Conservation (phyloP, 768 basidiomycete genomes). For the Wakefieldia striispora region DNA sequence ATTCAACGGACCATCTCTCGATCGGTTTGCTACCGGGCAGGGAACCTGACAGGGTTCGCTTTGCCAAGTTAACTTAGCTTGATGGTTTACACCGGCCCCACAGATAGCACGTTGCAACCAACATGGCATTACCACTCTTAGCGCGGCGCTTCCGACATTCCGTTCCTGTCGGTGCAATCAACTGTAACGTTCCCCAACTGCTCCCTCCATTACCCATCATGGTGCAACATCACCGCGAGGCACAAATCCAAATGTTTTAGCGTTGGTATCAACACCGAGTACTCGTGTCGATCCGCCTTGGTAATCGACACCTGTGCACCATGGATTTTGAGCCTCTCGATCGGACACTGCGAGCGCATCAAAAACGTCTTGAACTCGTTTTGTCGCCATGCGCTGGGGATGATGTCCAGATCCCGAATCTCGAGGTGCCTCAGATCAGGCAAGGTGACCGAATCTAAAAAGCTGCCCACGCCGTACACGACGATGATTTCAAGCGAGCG, state of each 20-base stretch:
- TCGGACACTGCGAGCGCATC: constrained; percentile 19
- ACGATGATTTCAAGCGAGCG: constrained; percentile 10
- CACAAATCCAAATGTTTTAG: constrained; percentile 16
- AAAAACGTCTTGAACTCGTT: constrained; percentile 16
- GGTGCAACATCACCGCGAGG: constrained; percentile 6
- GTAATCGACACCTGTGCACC: constrained; percentile 10
- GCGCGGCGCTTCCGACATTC: too few relatives aligned
- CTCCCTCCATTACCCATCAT: not conserved
- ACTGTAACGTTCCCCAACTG: too few relatives aligned
- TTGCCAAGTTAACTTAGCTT: too few relatives aligned
- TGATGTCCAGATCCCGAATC: constrained; percentile 13
- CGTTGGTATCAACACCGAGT: constrained; percentile 16
- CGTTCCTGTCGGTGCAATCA: too few relatives aligned
- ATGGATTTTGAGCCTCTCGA: constrained; percentile 16
- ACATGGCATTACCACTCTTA: too few relatives aligned
- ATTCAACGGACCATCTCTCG: too few relatives aligned
- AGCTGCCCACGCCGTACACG: not conserved
- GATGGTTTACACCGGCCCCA: too few relatives aligned
- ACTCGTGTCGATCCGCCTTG: constrained; percentile 14
- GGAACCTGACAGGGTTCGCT: too few relatives aligned
- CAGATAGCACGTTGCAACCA: too few relatives aligned
- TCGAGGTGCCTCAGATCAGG: constrained; percentile 11
- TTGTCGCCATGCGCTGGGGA: constrained; percentile 15
- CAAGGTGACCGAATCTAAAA: constrained; percentile 14
- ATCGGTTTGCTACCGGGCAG: too few relatives aligned